These are phyloP conservation scores for Ogataea polymorpha DNA, from an alignment of 805 yeast species.

Conservation along the genomic window DNA sequence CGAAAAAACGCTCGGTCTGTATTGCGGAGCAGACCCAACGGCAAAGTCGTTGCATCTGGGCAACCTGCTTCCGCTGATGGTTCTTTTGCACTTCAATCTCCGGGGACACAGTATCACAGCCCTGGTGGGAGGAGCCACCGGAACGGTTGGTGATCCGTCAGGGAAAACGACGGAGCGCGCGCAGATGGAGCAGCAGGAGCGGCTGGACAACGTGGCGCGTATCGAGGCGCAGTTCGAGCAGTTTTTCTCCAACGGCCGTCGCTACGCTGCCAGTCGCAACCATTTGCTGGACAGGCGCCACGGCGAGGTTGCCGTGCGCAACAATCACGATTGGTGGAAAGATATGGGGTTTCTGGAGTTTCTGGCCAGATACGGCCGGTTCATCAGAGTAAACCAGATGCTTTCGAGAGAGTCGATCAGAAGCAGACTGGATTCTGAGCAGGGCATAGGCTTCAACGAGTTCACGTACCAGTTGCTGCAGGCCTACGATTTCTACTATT, in stretches of 20 bases:
- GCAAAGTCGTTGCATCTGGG: constrained; percentile 90
- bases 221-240: constrained; percentile 60
- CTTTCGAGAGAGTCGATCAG: constrained; percentile 84
- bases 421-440: constrained; percentile 61
- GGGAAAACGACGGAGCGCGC: constrained; percentile 79
- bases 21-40: constrained; percentile 97
- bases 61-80: constrained; percentile 82
- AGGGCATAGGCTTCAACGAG: constrained; percentile 90
- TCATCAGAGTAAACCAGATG: constrained; percentile 83
- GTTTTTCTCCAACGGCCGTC: constrained; percentile 60
- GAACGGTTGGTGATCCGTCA: constrained; percentile 94
- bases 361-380: constrained; percentile 69
- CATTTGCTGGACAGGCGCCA: constrained; percentile 14
- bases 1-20: constrained; percentile 50
- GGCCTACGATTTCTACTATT: constrained; percentile 89
- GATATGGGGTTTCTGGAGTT: constrained; percentile 73
- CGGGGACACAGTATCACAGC: constrained; percentile 85
- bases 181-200: constrained; percentile 47
- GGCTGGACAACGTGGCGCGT: constrained; percentile 53
- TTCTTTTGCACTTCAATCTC: constrained; percentile 75
- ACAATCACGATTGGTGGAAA: constrained; percentile 87
- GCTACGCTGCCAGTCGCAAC: constrained; percentile 55
- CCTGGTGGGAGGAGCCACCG: constrained; percentile 93
- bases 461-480: constrained; percentile 90
- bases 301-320: constrained; percentile 34